A percentile compares a stretch with the other conserved stretches of the same genome.
Conservation (phyloP, 2,329 filamentous ascomycete genomes). For the Didymellaceae sp. region DNA sequence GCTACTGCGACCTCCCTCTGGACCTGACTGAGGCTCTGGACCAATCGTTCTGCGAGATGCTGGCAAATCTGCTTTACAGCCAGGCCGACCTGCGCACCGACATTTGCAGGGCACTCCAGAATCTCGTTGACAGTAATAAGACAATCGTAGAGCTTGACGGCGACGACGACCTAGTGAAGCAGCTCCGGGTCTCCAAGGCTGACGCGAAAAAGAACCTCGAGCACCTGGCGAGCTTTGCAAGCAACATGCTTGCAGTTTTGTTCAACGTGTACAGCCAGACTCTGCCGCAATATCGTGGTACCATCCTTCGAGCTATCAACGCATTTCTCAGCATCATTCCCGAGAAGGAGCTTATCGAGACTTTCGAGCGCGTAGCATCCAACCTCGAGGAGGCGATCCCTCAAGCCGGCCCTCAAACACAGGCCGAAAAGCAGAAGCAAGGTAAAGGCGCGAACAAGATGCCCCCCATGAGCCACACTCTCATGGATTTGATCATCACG, state of each 20-base stretch:
- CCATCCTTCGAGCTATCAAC: constrained; percentile 93
- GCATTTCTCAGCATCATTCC: constrained; percentile 90
- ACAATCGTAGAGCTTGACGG: constrained; percentile 74
- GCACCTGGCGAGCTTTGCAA: constrained; percentile 79
- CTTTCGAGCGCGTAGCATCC: constrained; percentile 83
- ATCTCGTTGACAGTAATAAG: constrained; percentile 90
- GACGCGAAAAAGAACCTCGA: constrained; percentile 79
- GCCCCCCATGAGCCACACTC: constrained; percentile 90
- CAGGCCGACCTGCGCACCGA: constrained; percentile 87
- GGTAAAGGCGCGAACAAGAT: constrained; percentile 71
- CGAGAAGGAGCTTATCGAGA: constrained; percentile 78
- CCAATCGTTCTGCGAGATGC: constrained; percentile 83
- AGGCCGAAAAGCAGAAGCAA: constrained; percentile 67
- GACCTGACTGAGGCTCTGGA: constrained; percentile 77
- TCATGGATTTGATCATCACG: constrained; percentile 96
- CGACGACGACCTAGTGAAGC: constrained; percentile 75
- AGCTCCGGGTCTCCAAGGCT: constrained; percentile 77
- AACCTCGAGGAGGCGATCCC: constrained; percentile 79
- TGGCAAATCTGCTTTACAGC: constrained; percentile 91
- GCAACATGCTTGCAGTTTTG: constrained; percentile 92
- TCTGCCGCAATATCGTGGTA: constrained; percentile 86
- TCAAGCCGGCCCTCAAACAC: constrained; percentile 65
- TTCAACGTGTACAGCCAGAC: constrained; percentile 99
- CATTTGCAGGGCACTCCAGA: constrained; percentile 84
- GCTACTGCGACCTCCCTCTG: constrained; percentile 91